Percentiles rank a stretch among this genome's conserved stretches.
Conservation (phyloP, 495 filamentous ascomycete genomes). For the Melanomma pulvis-pyrius region DNA sequence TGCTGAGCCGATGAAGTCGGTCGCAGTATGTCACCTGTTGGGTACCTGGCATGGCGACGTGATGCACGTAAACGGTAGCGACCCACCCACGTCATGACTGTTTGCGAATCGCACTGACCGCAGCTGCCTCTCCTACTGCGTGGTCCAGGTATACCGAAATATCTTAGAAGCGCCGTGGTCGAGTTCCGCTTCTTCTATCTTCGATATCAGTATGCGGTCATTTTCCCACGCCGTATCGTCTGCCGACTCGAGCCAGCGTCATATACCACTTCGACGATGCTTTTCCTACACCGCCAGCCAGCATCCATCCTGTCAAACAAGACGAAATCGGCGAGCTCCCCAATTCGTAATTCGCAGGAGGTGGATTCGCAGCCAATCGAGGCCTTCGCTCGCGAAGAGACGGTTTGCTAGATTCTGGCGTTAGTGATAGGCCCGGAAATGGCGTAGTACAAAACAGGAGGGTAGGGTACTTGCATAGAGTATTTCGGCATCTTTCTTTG, state of each 20-base stretch:
- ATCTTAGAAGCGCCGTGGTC: no score
- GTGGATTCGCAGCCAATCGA: conserved; percentile 47
- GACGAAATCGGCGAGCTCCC: conserved; percentile 43
- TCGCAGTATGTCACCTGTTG: neutral
- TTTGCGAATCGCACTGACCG: neutral
- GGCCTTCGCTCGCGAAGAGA: conserved; percentile 59
- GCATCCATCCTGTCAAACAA: conserved; percentile 36
- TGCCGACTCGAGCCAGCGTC: conserved; percentile 29
- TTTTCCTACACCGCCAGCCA: conserved; percentile 42
- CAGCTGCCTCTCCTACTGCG: neutral
- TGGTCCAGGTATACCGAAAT: no score
- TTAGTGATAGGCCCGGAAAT: neutral
- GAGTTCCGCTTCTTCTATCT: no score
- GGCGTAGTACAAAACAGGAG: neutral
- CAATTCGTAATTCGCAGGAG: conserved; percentile 24
- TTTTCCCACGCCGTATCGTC: conserved; percentile 28
- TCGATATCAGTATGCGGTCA: conserved; percentile 21
- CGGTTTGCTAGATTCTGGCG: conserved; percentile 47
- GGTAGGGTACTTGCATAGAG: conserved; percentile 55
- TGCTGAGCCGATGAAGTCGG: neutral
- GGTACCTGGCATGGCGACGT: neutral
- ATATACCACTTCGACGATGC: conserved; percentile 43
- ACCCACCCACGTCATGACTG: neutral
- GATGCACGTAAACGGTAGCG: conserved; percentile 4
- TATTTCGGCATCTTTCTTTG: conserved; percentile 58